phyloP scores from a whole-genome alignment of 192 early-diverging fungal genomes.

The Mycoemilia scoparia region DNA sequence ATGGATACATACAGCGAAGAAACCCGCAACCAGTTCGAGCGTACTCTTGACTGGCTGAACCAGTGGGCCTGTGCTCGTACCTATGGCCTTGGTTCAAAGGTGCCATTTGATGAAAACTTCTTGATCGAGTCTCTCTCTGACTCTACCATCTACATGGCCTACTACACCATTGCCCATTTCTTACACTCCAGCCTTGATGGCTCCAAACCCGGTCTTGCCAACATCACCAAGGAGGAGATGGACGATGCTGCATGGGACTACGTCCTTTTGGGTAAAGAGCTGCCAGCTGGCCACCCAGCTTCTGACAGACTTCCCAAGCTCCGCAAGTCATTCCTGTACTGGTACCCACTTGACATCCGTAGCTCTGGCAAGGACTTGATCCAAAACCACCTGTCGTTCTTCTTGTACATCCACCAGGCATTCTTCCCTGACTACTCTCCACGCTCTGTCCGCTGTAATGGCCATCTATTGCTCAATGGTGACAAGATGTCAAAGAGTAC shows the following conservation, averaged over 20 bases:
- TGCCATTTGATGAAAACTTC: slow-evolving; percentile 87
- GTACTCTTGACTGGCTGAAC: slow-evolving; percentile 79
- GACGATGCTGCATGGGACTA: slow-evolving; percentile 86
- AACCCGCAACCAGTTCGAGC: slow-evolving; percentile 68
- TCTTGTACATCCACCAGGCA: slow-evolving; percentile 88
- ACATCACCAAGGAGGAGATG: slow-evolving; percentile 69
- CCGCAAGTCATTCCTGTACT: slow-evolving; percentile 87
- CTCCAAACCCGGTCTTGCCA: slow-evolving; percentile 49
- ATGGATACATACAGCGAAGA: slow-evolving; percentile 72
- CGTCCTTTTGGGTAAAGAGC: slow-evolving; percentile 53
- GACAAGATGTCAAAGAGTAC: slow-evolving; percentile 98
- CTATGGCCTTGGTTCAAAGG: slow-evolving; percentile 77
- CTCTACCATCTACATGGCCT: slow-evolving; percentile 99
- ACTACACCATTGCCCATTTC: slow-evolving; percentile 91
- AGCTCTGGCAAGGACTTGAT: slow-evolving; percentile 93
- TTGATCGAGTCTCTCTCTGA: slow-evolving; percentile 93
- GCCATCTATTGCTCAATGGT: slow-evolving; percentile 84
- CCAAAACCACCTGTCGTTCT: slow-evolving; percentile 95
- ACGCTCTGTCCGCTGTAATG: slow-evolving; percentile 66
- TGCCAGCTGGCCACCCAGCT: slow-evolving; percentile 33
- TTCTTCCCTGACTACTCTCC: slow-evolving; percentile 82
- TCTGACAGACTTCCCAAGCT: slow-evolving; percentile 51
- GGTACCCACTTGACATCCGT: slow-evolving; percentile 94
- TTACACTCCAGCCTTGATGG: slow-evolving; percentile 82
- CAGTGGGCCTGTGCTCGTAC: slow-evolving; percentile 93